Base-by-base conservation (phyloP, 208 protist genomes). In the Porcisia hertigi region DNA sequence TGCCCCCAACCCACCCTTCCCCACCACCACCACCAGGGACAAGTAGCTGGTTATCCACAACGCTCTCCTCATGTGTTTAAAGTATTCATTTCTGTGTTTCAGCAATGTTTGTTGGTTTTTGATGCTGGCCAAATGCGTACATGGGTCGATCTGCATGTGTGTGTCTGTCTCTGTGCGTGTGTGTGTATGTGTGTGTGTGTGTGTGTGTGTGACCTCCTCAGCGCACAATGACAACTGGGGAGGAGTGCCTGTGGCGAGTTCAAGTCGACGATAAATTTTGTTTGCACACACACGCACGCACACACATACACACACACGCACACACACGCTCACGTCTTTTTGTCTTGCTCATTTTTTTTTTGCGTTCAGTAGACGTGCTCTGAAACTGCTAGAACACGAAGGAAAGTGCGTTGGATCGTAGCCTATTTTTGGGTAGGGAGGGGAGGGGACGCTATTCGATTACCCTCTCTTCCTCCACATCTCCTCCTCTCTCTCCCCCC, bases 231-330 rank as follows among this genome's bases (percentile, higher is more conserved):
- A 64, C 59, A 65, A 30, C 30, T 30, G 30, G 30, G 30, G 30
- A 30, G 30, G 30, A 30, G 30, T 30, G 30, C 30, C 30, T 30
- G 30, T 30, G 30, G 30, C 30, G 30, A 30, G 30, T 30, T 30
- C 30, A 30, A 12, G 47, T 12, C 47, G 47, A 52, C 5, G 11
- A 52, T 52, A 12, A 14, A 52, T 30, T 60, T 30, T 60, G 9
- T 30, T 30, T 36, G 14, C 57, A n/a, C 57, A 60, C 57, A n/a
- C 20, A n/a, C 5, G 25, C 20, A 60, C 57, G 3, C 57, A 72
- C 69, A 34, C 69, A 45, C 36, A 75, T 6, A 9, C 41, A 65
- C 41, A 43, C 34, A 78, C 23, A 78, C 45, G 60, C 52, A 71
- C 53, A 77, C 47, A 36, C 18, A 55, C 8, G 58, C 6, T n/a